A percentile compares a stretch with the other conserved stretches of the same genome.
These are phyloP conservation scores for Cercospora sp. DNA, from an alignment of 2,329 filamentous ascomycete species.

Conservation along the genomic window DNA sequence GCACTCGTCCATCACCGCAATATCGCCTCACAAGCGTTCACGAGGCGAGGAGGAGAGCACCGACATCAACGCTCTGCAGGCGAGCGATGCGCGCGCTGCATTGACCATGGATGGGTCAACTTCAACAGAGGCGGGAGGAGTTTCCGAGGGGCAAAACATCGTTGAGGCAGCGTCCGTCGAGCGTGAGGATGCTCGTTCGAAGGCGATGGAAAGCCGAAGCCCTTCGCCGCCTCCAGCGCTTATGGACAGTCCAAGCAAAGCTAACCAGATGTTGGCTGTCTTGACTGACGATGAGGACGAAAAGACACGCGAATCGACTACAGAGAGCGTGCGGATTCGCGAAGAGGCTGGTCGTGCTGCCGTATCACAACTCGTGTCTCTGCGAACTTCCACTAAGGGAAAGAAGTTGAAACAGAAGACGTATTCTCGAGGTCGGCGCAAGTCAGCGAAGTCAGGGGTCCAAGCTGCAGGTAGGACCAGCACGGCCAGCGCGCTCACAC, in stretches of 20 bases:
- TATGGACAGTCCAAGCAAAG: slow-evolving; percentile 33
- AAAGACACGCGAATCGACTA: slow-evolving; percentile 18
- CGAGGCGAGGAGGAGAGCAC: background rate
- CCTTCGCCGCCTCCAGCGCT: slow-evolving; percentile 17
- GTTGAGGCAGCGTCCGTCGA: background rate
- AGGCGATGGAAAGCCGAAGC: background rate
- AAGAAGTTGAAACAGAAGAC: slow-evolving; percentile 21
- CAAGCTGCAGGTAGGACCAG: slow-evolving; percentile 1
- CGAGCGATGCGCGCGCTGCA: background rate
- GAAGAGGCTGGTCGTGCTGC: slow-evolving; percentile 41
- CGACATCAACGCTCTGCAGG: background rate
- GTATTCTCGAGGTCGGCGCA: slow-evolving; percentile 23
- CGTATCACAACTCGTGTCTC: slow-evolving; percentile 35
- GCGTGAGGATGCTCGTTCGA: background rate
- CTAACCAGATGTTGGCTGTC: slow-evolving; percentile 28
- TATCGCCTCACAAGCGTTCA: background rate
- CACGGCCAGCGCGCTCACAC: background rate
- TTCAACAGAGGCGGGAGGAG: background rate
- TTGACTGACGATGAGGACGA: slow-evolving; percentile 20
- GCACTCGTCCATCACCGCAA: background rate
- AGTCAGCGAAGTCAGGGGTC: slow-evolving; percentile 11
- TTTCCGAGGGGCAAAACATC: background rate
- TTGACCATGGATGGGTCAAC: background rate
- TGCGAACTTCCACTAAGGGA: slow-evolving; percentile 11
- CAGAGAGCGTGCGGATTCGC: slow-evolving; percentile 34